phyloP scores from a whole-genome alignment of 306 rosid species.

The Albizia julibrissin region DNA sequence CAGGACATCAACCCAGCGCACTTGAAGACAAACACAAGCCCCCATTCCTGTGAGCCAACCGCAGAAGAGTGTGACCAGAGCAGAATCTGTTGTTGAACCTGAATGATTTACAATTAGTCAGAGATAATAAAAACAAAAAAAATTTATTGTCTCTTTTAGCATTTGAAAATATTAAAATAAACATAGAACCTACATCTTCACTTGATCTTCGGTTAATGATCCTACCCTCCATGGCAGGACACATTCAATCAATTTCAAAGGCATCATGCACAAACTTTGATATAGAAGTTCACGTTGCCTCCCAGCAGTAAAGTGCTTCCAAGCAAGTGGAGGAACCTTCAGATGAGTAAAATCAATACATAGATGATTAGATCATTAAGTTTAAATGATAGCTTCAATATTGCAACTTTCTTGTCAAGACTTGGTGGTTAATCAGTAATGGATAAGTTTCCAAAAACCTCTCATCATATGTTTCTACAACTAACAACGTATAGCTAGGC shows the following conservation, averaged over 20 bases:
- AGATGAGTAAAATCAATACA: conserved; percentile 34
- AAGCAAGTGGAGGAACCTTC: conserved; percentile 99
- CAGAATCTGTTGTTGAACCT: conserved; percentile 87
- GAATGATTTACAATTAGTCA: conserved; percentile 55
- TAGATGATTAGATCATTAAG: conserved; percentile 9
- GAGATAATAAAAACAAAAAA: conserved; percentile 22
- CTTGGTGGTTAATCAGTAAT: conserved; percentile 18
- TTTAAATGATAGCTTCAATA: conserved; percentile 15
- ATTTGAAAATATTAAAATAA: conserved; percentile 33
- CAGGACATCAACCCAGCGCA: conserved; percentile 76
- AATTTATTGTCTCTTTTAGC: conserved; percentile 5
- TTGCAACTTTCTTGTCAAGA: conserved; percentile 36
- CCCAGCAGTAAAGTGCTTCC: conserved; percentile 83
- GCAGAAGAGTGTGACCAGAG: conserved; percentile 87
- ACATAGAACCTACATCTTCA: conserved; percentile 76
- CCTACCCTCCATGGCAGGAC: conserved; percentile 91
- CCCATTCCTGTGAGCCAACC: conserved; percentile 97
- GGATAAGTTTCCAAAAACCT: background rate
- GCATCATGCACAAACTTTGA: conserved; percentile 95
- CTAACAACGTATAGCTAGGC: background rate
- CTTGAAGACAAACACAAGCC: conserved; percentile 83
- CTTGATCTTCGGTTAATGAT: conserved; percentile 77
- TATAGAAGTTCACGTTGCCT: conserved; percentile 88
- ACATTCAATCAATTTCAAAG: conserved; percentile 89
- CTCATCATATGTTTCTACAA: conserved; percentile 12